phyloP scores from a whole-genome alignment of 148 eudicot genomes.

The Chenopodium formosanum region DNA sequence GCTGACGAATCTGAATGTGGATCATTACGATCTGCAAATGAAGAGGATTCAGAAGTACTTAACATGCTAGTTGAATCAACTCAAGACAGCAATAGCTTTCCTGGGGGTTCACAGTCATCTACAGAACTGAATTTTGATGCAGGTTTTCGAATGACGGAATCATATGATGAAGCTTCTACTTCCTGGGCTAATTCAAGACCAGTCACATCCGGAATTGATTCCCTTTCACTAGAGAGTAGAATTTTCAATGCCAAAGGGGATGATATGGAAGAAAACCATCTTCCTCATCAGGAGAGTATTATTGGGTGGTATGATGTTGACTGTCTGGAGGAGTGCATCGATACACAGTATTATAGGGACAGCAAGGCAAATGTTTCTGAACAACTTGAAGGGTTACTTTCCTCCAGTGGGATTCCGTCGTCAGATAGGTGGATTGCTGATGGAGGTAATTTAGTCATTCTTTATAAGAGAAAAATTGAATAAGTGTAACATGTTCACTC shows the following conservation, averaged over 20 bases:
- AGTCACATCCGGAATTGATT: background rate
- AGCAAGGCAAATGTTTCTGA: slow-evolving; percentile 6
- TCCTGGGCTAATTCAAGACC: slow-evolving; percentile 19
- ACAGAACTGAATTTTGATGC: slow-evolving; percentile 7
- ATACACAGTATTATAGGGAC: background rate
- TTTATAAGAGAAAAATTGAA: background rate
- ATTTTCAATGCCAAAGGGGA: background rate
- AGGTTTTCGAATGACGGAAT: slow-evolving; percentile 10
- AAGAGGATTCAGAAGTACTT: slow-evolving; percentile 3
- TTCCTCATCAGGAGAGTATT: background rate
- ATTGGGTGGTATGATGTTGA: slow-evolving; percentile 20
- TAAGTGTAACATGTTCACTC: no score
- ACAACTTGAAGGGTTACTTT: slow-evolving; percentile 27
- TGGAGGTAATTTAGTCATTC: slow-evolving; percentile 20
- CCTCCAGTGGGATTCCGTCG: slow-evolving; percentile 15
- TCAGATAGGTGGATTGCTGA: slow-evolving; percentile 22
- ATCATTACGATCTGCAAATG: background rate
- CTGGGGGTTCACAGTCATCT: slow-evolving; percentile 16
- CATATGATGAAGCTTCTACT: slow-evolving; percentile 29
- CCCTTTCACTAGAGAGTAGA: slow-evolving; percentile 7
- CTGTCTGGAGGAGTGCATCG: slow-evolving; percentile 20
- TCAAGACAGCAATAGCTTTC: slow-evolving; percentile 25
- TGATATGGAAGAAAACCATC: slow-evolving; percentile 14
- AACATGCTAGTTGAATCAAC: slow-evolving; percentile 16
- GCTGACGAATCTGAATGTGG: background rate